phyloP scores from a whole-genome alignment of 305 asterid genomes.

The Fraxinus sp. region DNA sequence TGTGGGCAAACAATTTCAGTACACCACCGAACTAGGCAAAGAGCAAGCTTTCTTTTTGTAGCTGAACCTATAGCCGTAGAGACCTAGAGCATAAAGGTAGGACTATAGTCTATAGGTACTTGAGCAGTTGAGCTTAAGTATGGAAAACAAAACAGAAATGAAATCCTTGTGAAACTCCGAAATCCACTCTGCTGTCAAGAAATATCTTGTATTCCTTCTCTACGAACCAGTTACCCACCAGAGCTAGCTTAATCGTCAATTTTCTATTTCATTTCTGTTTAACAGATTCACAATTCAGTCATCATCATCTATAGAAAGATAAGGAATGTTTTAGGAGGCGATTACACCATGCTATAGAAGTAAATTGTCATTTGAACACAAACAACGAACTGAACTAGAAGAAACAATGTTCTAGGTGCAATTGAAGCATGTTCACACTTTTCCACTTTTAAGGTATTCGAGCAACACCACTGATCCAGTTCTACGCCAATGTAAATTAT shows the following conservation, averaged over 20 bases:
- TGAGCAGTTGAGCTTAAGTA: neutral
- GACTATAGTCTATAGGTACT: neutral
- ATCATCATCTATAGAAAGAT: neutral
- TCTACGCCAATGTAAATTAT: neutral
- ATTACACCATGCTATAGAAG: neutral
- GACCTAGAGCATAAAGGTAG: neutral
- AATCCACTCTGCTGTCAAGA: neutral
- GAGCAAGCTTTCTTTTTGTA: neutral
- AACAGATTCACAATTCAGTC: neutral
- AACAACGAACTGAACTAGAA: neutral
- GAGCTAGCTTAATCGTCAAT: too few species aligned
- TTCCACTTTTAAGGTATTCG: neutral
- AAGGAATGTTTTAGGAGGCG: neutral
- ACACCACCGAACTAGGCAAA: neutral
- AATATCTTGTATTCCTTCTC: neutral
- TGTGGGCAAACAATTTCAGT: neutral
- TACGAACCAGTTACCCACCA: neutral
- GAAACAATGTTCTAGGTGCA: conserved; percentile 3
- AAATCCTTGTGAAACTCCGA: neutral
- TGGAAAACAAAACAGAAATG: neutral
- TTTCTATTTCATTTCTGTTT: neutral
- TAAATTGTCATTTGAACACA: neutral
- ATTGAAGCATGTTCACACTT: neutral
- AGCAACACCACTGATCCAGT: neutral
- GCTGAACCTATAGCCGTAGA: neutral